Evolutionary conservation across 768 basidiomycete genomes (phyloP), one percentile per base, ranked within the genome.

Genomic region (Amanita subjunquillea): DNA sequence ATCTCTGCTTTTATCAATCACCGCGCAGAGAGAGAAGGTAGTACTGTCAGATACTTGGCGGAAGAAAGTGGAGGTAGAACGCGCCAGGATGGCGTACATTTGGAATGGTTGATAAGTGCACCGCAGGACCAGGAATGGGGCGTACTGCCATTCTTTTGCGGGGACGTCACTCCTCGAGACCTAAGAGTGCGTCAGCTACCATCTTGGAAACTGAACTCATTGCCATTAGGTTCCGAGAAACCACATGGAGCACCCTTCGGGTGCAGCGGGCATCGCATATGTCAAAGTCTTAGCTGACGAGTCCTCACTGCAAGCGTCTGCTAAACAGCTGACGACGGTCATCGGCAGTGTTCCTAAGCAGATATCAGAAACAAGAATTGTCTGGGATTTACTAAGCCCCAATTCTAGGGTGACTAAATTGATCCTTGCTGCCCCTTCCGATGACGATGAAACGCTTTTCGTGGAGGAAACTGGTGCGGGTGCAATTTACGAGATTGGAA

Each of bases 71-170:
- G 83, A 0, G 85, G 86, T 9, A 69, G 87, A 6, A 70, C 64
- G 34, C 70, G 79, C 23, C 64, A 71, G 0, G 82, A 86, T 53
- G 84, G 83, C 2, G 65, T 69, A 32, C 64, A 71, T 10, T 55
- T 88, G 43, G 63, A 76, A 58, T 87, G 85, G 84, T 59, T 80
- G 38, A 75, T 85, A 37, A 75, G 69, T 2, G 63, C 68, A 3
- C 70, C 81, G 1, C 59, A 45, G 10, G 20, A 36, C 23, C 50
- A 42, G 32, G 57, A 42, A 17, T 58, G 65, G 9, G 74, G 75
- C 2, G 57, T 59, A 1, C 62, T 81, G 15, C 85, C 86, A 6
- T 88, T 88, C 60, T 88, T 83, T 63, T 88, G 87, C 58, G 83
- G 83, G 10, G 86, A 88, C 59, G 66, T 85, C 2, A 86, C 84